Evolutionary conservation across 1,139 yeast genomes (phyloP).

Genomic region (Wickerhamomyces sp.): DNA sequence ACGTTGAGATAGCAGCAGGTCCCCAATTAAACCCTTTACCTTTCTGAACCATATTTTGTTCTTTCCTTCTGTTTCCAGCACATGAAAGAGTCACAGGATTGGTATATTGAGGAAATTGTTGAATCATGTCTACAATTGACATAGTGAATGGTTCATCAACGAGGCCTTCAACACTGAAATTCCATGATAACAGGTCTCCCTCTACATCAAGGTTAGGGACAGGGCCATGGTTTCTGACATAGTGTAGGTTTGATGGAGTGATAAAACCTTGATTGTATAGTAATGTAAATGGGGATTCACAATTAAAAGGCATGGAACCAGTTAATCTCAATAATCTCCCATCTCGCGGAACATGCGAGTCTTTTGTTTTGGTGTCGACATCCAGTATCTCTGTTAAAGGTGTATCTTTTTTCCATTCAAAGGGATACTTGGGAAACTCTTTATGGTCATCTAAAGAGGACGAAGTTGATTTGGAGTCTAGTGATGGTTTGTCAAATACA

Average conservation of each 20-base stretch:
- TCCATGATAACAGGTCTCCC: conserved; percentile 25
- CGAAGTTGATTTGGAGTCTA: too few relatives aligned
- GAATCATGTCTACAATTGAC: conserved; percentile 22
- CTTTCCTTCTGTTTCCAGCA: conserved; percentile 33
- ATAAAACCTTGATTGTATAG: conserved; percentile 28
- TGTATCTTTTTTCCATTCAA: conserved; percentile 9
- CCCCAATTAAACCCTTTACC: conserved; percentile 35
- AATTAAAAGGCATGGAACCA: conserved; percentile 32
- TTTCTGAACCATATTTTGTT: conserved; percentile 30
- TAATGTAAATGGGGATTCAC: conserved; percentile 28
- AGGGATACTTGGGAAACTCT: not conserved
- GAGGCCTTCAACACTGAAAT: conserved; percentile 26
- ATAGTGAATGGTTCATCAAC: conserved; percentile 27
- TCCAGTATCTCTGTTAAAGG: conserved; percentile 16
- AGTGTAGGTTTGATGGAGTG: conserved; percentile 30
- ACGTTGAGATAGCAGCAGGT: conserved; percentile 30
- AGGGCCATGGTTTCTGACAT: conserved; percentile 32
- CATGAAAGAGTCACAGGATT: conserved; percentile 30
- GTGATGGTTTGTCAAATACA: too few relatives aligned
- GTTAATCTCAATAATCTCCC: conserved; percentile 29
- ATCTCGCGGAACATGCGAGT: conserved; percentile 28
- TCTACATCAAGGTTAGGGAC: conserved; percentile 24
- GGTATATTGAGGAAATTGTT: conserved; percentile 26
- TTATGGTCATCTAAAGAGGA: too few relatives aligned
- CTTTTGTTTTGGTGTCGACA: conserved; percentile 27